Base-by-base conservation (phyloP, 2,329 filamentous ascomycete genomes). In the Exophiala phaeomuriformis region DNA sequence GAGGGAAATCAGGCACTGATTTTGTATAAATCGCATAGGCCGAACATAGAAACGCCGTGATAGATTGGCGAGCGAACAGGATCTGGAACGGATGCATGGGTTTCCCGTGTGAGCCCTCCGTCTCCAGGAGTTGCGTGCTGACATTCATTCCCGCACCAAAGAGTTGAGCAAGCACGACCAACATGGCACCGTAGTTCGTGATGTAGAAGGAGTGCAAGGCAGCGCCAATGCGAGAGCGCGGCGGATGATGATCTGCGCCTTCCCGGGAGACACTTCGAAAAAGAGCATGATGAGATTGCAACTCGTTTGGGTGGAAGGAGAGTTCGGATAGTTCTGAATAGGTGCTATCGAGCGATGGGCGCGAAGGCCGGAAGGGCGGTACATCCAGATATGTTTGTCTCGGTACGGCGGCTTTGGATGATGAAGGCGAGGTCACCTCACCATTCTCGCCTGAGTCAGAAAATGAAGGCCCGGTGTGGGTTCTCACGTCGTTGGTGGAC, bases 61-160 rank as follows among this genome's bases (percentile, higher is more conserved):
- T 79, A 51, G 75, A 73, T 82, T 94, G 90, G 52, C 90, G 81
- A 4, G 81, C 80, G 63, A 95, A 90, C 3, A 95, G 77, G 55
- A 95, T 84, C 67, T 93, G 87, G 60, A 94, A 84, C 0, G 90
- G 88, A 72, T 93, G 82, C 75, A 94, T 84, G 1, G 81, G 81
- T 44, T 83, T 76, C 51, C 81, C 84, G 60, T 86, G 75, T 12
- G 85, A 75, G 7, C 80, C 80, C 61, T 81, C 75, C 35, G 79
- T 75, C 66, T 94, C 88, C 37, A 95, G 73, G 7, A 91, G 68
- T 19, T 89, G 78, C 0, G 88, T 87, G 39, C 83, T 82, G 6
- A 94, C 80, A 67, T 93, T 94, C 90, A 95, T 95, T 49, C 87
- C 70, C 0, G 85, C 83, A 1, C 85, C 88, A 63, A 95, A 95